Base-by-base conservation (phyloP, 441 rosid genomes). In the Theobroma grandiflorum region DNA sequence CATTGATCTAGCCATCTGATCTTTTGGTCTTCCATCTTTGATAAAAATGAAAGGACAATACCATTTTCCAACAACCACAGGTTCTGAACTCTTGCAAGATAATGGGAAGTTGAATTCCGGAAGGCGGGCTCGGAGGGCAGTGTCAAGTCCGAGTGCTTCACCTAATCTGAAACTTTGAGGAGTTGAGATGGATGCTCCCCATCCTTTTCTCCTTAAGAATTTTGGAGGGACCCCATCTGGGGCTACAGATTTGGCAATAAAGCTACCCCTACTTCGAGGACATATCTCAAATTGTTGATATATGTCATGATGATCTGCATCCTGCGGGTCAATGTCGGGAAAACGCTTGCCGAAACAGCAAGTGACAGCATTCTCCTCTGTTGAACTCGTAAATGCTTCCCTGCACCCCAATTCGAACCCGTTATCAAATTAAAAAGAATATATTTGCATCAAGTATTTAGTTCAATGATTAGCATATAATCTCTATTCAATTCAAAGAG, bases 21-120 rank as follows among this genome's bases (percentile, higher is more conserved):
- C 85, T 71, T 83, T 79, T 18, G 78, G 42, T 0, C 45, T 52
- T 76, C 72, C 77, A n/a, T 92, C 93, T 43, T 79, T 88, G 69
- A 92, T 75, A n/a, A 91, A 92, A 83, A 92, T 81, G 87, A 91
- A 93, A 47, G 93, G 96, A 8, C 85, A 86, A 20, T 89, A 90
- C 98, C 96, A 93, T 33, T 80, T 84, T 40, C 96, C 98, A 10
- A 88, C 88, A 6, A 49, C 76, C 10, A 88, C 77, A 16, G 70
- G 37, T 8, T 62, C 26, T 3, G 82, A 84, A 11, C 20, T 59
- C 33, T 22, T 72, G 9, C 15, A 42, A 6, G 89, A 76, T 22
- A 80, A 9, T 1, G 86, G 76, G 70, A 84, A 77, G 64, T 66
- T 63, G 62, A 85, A 84, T 49, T 52, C 84, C 0, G 92, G 94